phyloP scores from a whole-genome alignment of 148 eudicot species.

The Persicaria tinctoria region DNA sequence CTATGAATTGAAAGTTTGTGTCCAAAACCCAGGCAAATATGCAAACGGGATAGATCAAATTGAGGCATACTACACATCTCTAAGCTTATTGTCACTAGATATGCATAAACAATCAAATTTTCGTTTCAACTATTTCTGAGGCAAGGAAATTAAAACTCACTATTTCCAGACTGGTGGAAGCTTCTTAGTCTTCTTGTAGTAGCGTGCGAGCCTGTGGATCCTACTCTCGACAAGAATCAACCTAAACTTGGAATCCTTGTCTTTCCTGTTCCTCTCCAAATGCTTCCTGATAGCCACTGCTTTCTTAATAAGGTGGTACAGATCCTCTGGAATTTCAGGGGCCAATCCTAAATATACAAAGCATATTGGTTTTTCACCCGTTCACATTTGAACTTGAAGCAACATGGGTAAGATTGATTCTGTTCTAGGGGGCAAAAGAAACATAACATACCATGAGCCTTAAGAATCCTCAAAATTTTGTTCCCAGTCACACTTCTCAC shows the following conservation, averaged over 20 bases:
- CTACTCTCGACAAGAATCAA: slow-evolving; percentile 33
- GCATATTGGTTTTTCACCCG: background rate
- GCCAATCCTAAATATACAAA: slow-evolving; percentile 16
- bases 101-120: background rate
- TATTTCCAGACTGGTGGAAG: slow-evolving; percentile 23
- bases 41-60: too few relatives aligned
- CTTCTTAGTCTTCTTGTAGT: slow-evolving; percentile 36
- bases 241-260: slow-evolving; percentile 30
- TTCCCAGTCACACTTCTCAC: slow-evolving; percentile 14
- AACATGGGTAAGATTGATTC: background rate
- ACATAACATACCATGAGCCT: slow-evolving; percentile 26
- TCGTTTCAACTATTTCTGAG: background rate
- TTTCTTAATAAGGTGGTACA: slow-evolving; percentile 30
- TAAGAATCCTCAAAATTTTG: slow-evolving; percentile 25
- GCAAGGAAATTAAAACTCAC: background rate
- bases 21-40: too few relatives aligned
- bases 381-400: background rate
- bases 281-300: slow-evolving; percentile 31
- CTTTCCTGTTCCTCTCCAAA: slow-evolving; percentile 31
- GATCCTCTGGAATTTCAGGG: slow-evolving; percentile 31
- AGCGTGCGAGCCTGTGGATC: slow-evolving; percentile 31
- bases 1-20: background rate
- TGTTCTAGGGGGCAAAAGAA: background rate
- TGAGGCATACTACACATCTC: too few relatives aligned
- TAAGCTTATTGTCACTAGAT: background rate